Percentiles rank a stretch among this genome's conserved stretches.
Evolutionary conservation across 2,329 filamentous ascomycete species (phyloP).

Genomic region (Lasiodiplodia sp.): DNA sequence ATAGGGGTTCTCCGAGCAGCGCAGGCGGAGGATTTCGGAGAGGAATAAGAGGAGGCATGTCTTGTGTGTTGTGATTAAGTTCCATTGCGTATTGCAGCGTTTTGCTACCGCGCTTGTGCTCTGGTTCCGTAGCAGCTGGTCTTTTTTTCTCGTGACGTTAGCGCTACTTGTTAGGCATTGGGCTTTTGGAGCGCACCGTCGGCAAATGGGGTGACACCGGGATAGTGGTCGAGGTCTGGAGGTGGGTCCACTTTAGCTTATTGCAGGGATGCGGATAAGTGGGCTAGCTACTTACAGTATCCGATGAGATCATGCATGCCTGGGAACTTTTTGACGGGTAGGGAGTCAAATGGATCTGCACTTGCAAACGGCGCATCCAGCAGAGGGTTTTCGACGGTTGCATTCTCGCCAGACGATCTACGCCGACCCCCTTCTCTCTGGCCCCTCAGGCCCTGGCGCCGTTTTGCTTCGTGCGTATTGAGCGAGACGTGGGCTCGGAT

Average conservation of each 20-base stretch:
- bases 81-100: neutral
- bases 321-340: neutral
- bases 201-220: neutral
- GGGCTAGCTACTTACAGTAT: neutral
- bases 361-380: neutral
- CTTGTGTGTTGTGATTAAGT: neutral
- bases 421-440: neutral
- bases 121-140: neutral
- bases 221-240: neutral
- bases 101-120: neutral
- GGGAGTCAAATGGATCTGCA: neutral
- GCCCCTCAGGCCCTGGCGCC: neutral
- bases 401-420: no score
- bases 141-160: neutral
- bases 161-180: no score
- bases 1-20: neutral
- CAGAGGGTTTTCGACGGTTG: neutral
- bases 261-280: neutral
- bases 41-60: neutral
- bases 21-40: neutral
- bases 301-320: neutral
- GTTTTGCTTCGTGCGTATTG: neutral
- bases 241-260: neutral
- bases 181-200: neutral
- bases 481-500: neutral